These are phyloP conservation scores for Hymenoscyphus fraxineus DNA, from an alignment of 2,329 filamentous ascomycete genomes.

Conservation along the genomic window DNA sequence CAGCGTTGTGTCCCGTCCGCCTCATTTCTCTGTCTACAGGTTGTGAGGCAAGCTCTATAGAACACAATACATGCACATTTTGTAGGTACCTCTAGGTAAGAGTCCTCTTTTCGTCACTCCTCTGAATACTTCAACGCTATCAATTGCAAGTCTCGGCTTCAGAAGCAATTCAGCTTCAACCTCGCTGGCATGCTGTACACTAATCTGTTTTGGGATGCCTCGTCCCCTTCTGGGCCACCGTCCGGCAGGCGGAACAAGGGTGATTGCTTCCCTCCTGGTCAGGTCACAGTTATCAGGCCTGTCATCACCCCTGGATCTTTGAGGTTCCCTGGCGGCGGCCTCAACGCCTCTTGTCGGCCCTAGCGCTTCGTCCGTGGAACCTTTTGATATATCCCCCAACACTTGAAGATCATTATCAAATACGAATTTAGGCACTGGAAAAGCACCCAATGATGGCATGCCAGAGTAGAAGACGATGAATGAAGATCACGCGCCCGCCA, in stretches of 20 bases:
- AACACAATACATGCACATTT: background rate
- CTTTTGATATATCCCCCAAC: conserved; percentile 28
- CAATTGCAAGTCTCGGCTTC: conserved; percentile 1
- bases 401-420: conserved; percentile 27
- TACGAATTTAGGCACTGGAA: conserved; percentile 32
- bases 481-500: conserved; percentile 34
- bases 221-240: conserved; percentile 22
- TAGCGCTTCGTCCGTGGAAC: conserved; percentile 23
- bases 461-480: conserved; percentile 20
- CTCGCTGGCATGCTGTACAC: conserved; percentile 10
- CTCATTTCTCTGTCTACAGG: background rate
- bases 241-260: conserved; percentile 26
- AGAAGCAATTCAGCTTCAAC: background rate
- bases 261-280: conserved; percentile 18
- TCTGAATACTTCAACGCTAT: background rate
- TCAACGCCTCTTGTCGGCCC: conserved; percentile 11
- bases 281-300: background rate
- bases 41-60: background rate
- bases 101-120: background rate
- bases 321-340: conserved; percentile 6
- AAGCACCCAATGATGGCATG: conserved; percentile 5
- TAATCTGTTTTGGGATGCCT: conserved; percentile 24
- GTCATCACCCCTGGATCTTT: background rate
- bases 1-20: conserved; percentile 2
- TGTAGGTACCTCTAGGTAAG: background rate